A percentile compares a stretch with the other conserved stretches of the same genome.
Conservation (phyloP, 106 monocot species). For the Apostasia ramifera region DNA sequence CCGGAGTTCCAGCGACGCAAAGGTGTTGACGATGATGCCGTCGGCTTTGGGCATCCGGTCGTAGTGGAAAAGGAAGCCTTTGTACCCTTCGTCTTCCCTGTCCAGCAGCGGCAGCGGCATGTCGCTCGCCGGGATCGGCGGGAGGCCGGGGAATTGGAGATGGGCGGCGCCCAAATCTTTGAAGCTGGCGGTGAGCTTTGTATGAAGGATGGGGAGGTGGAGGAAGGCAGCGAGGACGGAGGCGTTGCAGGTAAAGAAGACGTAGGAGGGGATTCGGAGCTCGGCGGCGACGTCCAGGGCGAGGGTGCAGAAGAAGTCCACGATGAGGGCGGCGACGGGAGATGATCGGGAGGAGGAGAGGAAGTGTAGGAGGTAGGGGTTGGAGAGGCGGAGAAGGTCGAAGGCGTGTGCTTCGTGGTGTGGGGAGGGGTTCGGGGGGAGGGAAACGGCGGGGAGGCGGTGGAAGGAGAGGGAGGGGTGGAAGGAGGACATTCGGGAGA, state of each 20-base stretch:
- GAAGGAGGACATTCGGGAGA: conserved; percentile 5
- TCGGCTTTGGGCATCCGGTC: conserved; percentile 3
- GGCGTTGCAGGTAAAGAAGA: conserved; percentile 13
- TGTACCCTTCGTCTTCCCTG: conserved; percentile 5
- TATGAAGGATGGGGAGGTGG: conserved; percentile 13
- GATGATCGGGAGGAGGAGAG: conserved; percentile 5
- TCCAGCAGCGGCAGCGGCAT: conserved; percentile 20
- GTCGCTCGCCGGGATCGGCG: conserved; percentile 24
- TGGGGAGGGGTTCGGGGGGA: not conserved
- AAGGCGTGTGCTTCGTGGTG: conserved; percentile 10
- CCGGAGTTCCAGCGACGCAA: conserved; percentile 16
- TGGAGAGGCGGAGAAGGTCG: conserved; percentile 16
- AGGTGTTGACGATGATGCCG: conserved; percentile 44
- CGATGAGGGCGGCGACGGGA: conserved; percentile 1
- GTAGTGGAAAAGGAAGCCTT: not conserved
- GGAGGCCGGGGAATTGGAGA: conserved; percentile 22
- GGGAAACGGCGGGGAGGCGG: conserved; percentile 8
- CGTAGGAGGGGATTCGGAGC: conserved; percentile 13
- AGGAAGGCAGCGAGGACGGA: conserved; percentile 3
- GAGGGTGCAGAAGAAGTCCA: conserved; percentile 16
- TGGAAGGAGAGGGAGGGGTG: conserved; percentile 17
- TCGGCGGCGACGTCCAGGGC: conserved; percentile 5
- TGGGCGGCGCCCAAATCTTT: conserved; percentile 9
- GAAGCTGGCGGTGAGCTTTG: conserved; percentile 7
- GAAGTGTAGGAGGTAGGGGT: conserved; percentile 4